Percentiles rank a stretch among this genome's conserved stretches.
Evolutionary conservation across 352 stramenopile species (phyloP).

Genomic region (Hyaloperonospora arabidopsidis): DNA sequence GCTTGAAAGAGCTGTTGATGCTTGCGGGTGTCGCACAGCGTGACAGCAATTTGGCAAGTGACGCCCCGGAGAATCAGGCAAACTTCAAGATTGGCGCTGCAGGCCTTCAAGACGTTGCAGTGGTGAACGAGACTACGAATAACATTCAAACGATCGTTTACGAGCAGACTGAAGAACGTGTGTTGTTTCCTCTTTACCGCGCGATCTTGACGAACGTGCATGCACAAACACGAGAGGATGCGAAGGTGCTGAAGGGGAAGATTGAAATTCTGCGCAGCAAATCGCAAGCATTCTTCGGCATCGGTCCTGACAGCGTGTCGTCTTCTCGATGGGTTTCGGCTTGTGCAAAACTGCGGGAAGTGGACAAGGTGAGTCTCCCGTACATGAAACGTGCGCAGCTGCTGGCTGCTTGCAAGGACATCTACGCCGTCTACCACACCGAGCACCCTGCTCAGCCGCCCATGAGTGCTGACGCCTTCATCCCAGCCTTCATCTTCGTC

Average conservation of each 20-base stretch:
- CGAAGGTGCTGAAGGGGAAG: constrained; percentile 68
- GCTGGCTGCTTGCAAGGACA: constrained; percentile 71
- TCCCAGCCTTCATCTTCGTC: constrained; percentile 84
- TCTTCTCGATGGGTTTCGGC: constrained; percentile 51
- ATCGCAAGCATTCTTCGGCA: constrained; percentile 79
- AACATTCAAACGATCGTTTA: constrained; percentile 63
- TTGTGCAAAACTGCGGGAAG: constrained; percentile 53
- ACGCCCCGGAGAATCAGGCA: constrained; percentile 28
- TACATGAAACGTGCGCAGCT: constrained; percentile 80
- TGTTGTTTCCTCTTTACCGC: constrained; percentile 75
- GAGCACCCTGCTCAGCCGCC: constrained; percentile 65
- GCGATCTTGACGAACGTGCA: constrained; percentile 59
- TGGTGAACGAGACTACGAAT: constrained; percentile 49
- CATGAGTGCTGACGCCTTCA: constrained; percentile 84
- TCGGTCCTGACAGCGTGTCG: constrained; percentile 58
- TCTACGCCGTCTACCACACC: constrained; percentile 65
- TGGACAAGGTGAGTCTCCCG: constrained; percentile 71
- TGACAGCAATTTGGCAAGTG: constrained; percentile 22
- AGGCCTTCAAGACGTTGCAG: constrained; percentile 16
- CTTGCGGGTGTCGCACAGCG: constrained; percentile 43
- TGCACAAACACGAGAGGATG: constrained; percentile 47
- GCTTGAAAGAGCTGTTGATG: constrained; percentile 65
- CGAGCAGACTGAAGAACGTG: constrained; percentile 79
- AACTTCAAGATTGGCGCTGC: constrained; percentile 3
- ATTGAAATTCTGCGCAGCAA: constrained; percentile 76